phyloP scores from a whole-genome alignment of 192 early-diverging fungal species.

The Ambispora gerdemannii region DNA sequence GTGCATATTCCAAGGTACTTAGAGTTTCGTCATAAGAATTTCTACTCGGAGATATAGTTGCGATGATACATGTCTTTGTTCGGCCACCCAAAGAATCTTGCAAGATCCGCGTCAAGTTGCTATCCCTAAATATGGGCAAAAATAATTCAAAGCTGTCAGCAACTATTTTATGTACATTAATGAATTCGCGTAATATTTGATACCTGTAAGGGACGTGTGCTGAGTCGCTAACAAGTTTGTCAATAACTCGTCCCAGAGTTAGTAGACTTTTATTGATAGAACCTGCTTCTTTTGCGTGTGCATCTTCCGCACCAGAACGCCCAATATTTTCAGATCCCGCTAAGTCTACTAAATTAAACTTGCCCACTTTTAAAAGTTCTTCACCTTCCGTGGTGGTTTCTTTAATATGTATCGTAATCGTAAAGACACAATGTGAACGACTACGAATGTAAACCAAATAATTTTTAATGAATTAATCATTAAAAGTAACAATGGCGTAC shows the following conservation, averaged over 20 bases:
- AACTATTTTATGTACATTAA: too few species aligned
- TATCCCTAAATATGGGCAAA: conserved; percentile 47
- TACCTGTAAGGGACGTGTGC: conserved; percentile 68
- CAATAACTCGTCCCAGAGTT: conserved; percentile 70
- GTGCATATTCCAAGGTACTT: conserved; percentile 76
- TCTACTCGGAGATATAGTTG: conserved; percentile 81
- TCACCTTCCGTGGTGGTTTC: conserved; percentile 80
- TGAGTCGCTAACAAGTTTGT: conserved; percentile 56
- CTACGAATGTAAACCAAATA: conserved; percentile 40
- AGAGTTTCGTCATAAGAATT: conserved; percentile 65
- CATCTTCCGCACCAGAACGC: conserved; percentile 81
- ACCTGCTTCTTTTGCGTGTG: conserved; percentile 81
- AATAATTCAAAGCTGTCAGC: too few species aligned
- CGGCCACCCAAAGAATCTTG: conserved; percentile 88
- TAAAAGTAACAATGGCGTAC: not conserved
- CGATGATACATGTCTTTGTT: conserved; percentile 95
- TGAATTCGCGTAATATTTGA: too few species aligned
- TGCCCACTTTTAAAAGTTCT: conserved; percentile 88
- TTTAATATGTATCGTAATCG: conserved; percentile 84
- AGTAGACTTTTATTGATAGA: conserved; percentile 85
- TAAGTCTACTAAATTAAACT: conserved; percentile 93
- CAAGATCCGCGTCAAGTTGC: conserved; percentile 85
- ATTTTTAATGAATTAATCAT: not conserved
- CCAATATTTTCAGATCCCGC: conserved; percentile 94
- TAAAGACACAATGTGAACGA: conserved; percentile 92